Evolutionary conservation across 2,329 filamentous ascomycete species (phyloP).

Genomic region (Fusarium kyushuense): DNA sequence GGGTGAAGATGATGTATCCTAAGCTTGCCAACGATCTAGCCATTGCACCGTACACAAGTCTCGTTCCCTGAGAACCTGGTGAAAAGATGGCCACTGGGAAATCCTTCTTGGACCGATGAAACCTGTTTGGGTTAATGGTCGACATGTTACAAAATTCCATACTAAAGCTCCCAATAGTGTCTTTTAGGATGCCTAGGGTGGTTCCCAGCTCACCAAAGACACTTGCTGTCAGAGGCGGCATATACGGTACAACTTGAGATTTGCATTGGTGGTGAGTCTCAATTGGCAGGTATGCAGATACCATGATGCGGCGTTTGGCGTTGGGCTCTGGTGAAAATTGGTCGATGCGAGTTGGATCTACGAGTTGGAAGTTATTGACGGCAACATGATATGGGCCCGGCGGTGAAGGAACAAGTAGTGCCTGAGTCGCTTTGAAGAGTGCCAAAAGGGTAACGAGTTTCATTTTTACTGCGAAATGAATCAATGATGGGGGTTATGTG

Average conservation of each 20-base stretch:
- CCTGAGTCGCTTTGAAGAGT: background rate
- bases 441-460: background rate
- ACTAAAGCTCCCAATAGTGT: background rate
- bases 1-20: slow-evolving; percentile 58
- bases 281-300: slow-evolving; percentile 27
- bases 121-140: background rate
- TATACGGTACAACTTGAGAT: background rate
- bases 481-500: accelerated
- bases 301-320: slow-evolving; percentile 21
- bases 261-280: slow-evolving; percentile 6
- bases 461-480: background rate
- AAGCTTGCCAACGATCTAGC: slow-evolving; percentile 59
- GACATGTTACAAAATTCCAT: slow-evolving; percentile 33
- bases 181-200: background rate
- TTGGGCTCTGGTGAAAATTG: slow-evolving; percentile 12
- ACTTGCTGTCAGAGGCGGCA: background rate
- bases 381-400: slow-evolving; percentile 11
- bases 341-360: slow-evolving; percentile 19
- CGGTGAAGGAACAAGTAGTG: slow-evolving; percentile 14
- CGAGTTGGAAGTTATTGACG: slow-evolving; percentile 11
- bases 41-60: slow-evolving; percentile 57
- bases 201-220: background rate
- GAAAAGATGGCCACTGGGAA: slow-evolving; percentile 52
- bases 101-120: background rate
- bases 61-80: slow-evolving; percentile 57